Conservation (phyloP, 768 basidiomycete species). For the Boletus pseudo-olivaceus region DNA sequence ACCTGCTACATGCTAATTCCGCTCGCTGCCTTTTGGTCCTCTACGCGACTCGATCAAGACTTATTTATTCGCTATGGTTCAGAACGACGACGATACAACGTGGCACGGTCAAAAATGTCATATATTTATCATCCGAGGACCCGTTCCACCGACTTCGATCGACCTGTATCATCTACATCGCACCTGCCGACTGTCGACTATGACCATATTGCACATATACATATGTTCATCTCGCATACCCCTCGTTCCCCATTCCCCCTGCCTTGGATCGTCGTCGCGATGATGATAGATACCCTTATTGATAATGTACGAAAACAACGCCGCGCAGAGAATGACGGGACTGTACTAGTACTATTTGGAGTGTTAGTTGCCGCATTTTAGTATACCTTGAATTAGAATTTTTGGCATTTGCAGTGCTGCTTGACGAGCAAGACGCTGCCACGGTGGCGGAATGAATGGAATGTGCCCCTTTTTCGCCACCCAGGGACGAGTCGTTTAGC, state of each 20-base stretch:
- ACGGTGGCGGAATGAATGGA: conserved; percentile 15
- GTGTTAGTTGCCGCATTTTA: conserved; percentile 29
- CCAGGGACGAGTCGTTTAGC: conserved; percentile 20
- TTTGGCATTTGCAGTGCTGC: conserved; percentile 18
- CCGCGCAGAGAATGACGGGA: conserved; percentile 28
- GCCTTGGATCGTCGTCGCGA: conserved; percentile 27
- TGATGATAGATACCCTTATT: conserved; percentile 33
- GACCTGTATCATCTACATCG: conserved; percentile 31
- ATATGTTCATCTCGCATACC: conserved; percentile 19
- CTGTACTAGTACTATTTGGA: conserved; percentile 33
- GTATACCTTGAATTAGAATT: conserved; percentile 37
- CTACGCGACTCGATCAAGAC: conserved; percentile 18
- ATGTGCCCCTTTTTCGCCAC: conserved; percentile 16
- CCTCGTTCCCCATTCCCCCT: conserved; percentile 7
- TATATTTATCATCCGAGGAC: conserved; percentile 25
- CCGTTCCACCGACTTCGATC: conserved; percentile 8
- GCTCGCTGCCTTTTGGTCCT: conserved; percentile 11
- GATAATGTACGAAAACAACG: conserved; percentile 27
- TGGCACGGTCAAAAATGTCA: conserved; percentile 22
- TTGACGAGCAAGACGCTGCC: background rate
- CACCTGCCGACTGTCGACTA: conserved; percentile 23
- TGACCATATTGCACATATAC: conserved; percentile 31
- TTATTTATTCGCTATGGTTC: conserved; percentile 31
- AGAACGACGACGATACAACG: conserved; percentile 27
- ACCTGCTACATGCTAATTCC: conserved; percentile 3